These are phyloP conservation scores for Fragaria ananassa DNA, from an alignment of 306 rosid species.

Conservation along the genomic window DNA sequence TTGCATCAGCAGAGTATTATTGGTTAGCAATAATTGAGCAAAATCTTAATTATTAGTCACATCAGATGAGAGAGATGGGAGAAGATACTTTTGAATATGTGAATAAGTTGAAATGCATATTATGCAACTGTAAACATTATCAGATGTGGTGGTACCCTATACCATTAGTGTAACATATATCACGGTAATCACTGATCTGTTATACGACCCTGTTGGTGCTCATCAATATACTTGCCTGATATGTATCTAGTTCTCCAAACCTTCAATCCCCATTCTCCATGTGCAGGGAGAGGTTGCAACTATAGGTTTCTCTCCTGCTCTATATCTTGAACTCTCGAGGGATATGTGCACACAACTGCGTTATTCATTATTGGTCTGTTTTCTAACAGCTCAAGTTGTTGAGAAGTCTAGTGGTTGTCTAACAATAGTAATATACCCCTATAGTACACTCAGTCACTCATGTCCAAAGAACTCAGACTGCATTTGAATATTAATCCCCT, in stretches of 20 bases:
- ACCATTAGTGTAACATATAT: not conserved
- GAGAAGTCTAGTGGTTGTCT: not conserved
- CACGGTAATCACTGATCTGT: not conserved
- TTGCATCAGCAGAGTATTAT: not conserved
- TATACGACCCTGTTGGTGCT: not conserved
- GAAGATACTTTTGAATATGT: not conserved
- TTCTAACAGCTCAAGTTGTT: not conserved
- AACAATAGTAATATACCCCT: not conserved
- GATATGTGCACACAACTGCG: not conserved
- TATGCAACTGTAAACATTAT: not conserved
- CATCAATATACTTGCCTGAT: not conserved
- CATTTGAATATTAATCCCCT: not conserved
- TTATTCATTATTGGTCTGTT: not conserved
- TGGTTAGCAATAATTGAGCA: not conserved
- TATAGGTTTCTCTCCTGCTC: not conserved
- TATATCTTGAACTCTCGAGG: not conserved
- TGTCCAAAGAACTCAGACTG: not conserved
- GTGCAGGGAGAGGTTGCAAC: not conserved
- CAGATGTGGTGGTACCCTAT: not conserved
- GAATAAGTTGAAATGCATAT: not conserved
- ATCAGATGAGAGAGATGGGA: not conserved
- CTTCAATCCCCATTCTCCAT: not conserved
- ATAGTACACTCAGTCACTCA: not conserved
- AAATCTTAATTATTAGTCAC: not conserved
- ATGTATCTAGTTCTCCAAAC: not conserved